Base-by-base conservation (phyloP, 306 rosid species). In the Carpinus fangiana region DNA sequence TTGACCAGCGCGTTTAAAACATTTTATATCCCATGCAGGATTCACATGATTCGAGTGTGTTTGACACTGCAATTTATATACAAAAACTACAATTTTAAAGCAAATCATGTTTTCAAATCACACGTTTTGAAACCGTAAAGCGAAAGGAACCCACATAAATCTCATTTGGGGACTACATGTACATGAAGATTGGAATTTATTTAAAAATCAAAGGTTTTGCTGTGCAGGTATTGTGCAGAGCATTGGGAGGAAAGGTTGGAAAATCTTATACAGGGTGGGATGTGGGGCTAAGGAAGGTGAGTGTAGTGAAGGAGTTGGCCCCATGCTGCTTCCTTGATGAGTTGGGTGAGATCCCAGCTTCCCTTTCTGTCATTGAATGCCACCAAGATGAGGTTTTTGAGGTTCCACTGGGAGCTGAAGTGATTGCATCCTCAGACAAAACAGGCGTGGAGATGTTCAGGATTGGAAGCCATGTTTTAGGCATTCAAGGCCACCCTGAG, bases 401-500 rank as follows among this genome's bases (percentile, higher is more conserved):
- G 84, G 78, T 92, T 46, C 97, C 95, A 34, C 2, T 23, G 23
- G 89, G 90, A 13, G 97, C 95, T 28, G 50, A 84, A 72, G 93
- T 92, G 34, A 77, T 90, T 50, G 96, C 86, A 3, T 84, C 73
- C 61, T 92, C 97, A 2, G 88, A 87, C 21, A 90, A 87, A 84
- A 90, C 91, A 21, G 85, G 89, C 0, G 96, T 92, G 13, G 96
- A 92, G 77, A 85, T 90, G 84, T 92, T 92, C 80, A 71, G 76
- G 72, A 82, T 90, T 75, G 89, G 70, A 74, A 80, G 78, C 12
- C 90, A 90, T 70, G 77, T 89, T 75, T 83, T 92, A 70, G 93
- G 96, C 18, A 87, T 92, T 72, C 96, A 90, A 83, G 96, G 96
- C 51, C 93, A 90, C 61, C 96, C 96, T 60, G 93, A 89, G 81